Evolutionary conservation across 352 stramenopile species (phyloP).

Genomic region (Phytophthora ohioensis): DNA sequence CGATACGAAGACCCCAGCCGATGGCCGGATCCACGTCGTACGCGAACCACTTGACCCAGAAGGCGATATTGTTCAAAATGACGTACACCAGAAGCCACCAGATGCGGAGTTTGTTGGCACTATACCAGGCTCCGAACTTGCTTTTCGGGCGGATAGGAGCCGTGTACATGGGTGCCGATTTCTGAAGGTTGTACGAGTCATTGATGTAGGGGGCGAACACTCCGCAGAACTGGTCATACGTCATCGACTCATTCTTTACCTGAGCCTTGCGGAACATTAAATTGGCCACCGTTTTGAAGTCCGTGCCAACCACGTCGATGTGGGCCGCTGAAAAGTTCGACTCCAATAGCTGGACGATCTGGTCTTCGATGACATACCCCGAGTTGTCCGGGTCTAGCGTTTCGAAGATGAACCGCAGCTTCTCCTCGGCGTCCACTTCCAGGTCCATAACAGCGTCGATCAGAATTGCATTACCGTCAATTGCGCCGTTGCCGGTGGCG

Average conservation of each 20-base stretch:
- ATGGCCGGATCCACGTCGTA: conserved; percentile 84
- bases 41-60: conserved; percentile 74
- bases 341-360: conserved; percentile 71
- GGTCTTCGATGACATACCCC: conserved; percentile 65
- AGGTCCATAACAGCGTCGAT: conserved; percentile 87
- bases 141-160: conserved; percentile 50
- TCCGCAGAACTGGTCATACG: conserved; percentile 68
- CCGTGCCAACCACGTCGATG: conserved; percentile 77
- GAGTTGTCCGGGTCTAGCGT: conserved; percentile 68
- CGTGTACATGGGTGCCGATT: conserved; percentile 43
- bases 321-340: conserved; percentile 81
- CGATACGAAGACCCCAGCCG: conserved; percentile 76
- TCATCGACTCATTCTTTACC: conserved; percentile 68
- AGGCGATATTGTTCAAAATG: conserved; percentile 71
- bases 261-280: conserved; percentile 81
- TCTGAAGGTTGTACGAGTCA: conserved; percentile 62
- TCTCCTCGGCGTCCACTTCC: conserved; percentile 76
- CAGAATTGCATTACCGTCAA: conserved; percentile 81
- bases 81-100: conserved; percentile 84
- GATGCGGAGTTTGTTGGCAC: conserved; percentile 75
- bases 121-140: conserved; percentile 76
- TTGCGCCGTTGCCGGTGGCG: conserved; percentile 54
- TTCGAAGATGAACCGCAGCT: conserved; percentile 88
- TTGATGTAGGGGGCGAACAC: conserved; percentile 81
- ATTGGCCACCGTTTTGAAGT: conserved; percentile 68